These are phyloP conservation scores for Cladorrhinum sp. DNA, from an alignment of 2,329 filamentous ascomycete genomes.

Conservation along the genomic window DNA sequence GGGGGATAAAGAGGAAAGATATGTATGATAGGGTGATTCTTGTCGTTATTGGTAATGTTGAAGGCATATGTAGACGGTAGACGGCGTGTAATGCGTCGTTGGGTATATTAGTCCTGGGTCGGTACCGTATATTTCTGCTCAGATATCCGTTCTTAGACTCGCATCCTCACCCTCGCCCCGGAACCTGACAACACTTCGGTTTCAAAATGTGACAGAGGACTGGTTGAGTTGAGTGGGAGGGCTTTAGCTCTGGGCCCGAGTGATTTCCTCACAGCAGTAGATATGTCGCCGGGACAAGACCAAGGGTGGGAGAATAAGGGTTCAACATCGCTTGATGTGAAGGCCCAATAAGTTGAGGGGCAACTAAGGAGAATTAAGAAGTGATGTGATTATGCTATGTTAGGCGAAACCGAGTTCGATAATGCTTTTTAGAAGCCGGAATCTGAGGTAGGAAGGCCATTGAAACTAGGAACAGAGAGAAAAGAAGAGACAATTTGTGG, in stretches of 20 bases:
- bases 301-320: not conserved
- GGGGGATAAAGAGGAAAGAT: not conserved
- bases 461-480: too few species aligned
- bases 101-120: not conserved
- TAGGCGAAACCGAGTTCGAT: too few species aligned
- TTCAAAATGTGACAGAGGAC: slow-evolving; percentile 13
- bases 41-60: not conserved
- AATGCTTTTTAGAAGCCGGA: too few species aligned
- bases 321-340: slow-evolving; percentile 14
- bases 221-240: slow-evolving; percentile 18
- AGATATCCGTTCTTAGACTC: slow-evolving; percentile 30
- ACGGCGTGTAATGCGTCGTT: not conserved
- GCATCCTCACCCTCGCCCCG: slow-evolving; percentile 18
- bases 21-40: not conserved
- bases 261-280: slow-evolving; percentile 22
- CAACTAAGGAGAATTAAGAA: too few species aligned
- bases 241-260: slow-evolving; percentile 8
- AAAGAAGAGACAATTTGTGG: too few species aligned
- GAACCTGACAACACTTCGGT: slow-evolving; percentile 7
- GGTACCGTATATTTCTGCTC: slow-evolving; percentile 20
- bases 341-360: not conserved
- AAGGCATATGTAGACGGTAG: not conserved
- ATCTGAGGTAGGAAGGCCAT: too few species aligned
- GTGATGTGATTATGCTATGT: not conserved
- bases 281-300: not conserved